A percentile compares a stretch with the other conserved stretches of the same genome.
phyloP scores from a whole-genome alignment of 163 green algal species.

The Scenedesmus sp. region DNA sequence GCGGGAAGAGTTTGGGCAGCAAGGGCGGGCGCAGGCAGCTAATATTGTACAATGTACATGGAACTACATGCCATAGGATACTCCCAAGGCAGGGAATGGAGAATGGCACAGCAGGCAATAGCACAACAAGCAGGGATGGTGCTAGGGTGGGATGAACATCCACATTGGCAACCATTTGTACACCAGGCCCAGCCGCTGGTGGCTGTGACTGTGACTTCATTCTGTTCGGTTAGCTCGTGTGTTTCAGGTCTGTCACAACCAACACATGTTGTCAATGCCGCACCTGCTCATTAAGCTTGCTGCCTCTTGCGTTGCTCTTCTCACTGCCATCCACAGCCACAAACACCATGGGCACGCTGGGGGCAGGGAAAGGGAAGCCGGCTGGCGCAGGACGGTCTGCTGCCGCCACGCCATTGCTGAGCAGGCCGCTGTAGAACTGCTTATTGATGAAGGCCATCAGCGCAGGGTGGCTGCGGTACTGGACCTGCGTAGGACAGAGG shows the following conservation, averaged over 20 bases:
- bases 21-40: no score
- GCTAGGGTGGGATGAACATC: no score
- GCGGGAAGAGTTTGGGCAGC: not conserved
- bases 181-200: no score
- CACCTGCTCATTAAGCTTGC: conserved; percentile 78
- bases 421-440: conserved; percentile 60
- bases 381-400: conserved; percentile 42
- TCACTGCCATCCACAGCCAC: conserved; percentile 55
- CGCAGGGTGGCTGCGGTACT: conserved; percentile 17
- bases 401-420: conserved; percentile 60
- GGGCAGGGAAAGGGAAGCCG: conserved; percentile 29
- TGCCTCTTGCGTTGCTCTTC: conserved; percentile 52
- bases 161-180: no score
- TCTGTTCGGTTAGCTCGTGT: no score
- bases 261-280: conserved; percentile 59
- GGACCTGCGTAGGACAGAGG: not conserved
- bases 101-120: no score
- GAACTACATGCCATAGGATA: no score
- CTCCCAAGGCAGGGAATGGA: conserved; percentile 68
- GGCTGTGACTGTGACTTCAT: no score
- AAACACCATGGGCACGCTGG: conserved; percentile 52
- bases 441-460: conserved; percentile 24
- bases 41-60: no score
- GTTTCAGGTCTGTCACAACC: no score
- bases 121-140: no score